Evolutionary conservation across 768 basidiomycete genomes (phyloP), one percentile per base, ranked within the genome.

Genomic region (Mycena galopus): DNA sequence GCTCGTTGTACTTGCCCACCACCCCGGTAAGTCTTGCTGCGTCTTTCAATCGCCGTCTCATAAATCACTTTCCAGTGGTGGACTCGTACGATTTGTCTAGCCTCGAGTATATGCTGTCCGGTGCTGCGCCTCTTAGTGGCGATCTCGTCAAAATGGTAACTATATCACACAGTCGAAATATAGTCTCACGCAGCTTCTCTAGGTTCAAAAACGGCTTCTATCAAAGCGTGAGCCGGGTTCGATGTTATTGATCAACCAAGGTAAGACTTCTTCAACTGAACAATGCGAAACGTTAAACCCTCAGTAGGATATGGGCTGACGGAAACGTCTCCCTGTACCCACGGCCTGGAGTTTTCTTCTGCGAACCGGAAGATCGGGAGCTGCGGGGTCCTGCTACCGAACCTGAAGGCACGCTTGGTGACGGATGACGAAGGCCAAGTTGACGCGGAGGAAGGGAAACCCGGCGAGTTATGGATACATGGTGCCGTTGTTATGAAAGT

Each of bases 381-480:
- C 30, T 81, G 90, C 25, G 94, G 94, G 8, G 73, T 80, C 11
- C 80, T 93, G 2, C 77, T 92, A 25, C 87, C 93, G 0, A 90
- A 88, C 50, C 82, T 93, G 56, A 85, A 92, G 77, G 87, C 89
- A 11, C 83, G 89, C 25, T 85, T 93, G n/a, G 83, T 87, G 12
- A 83, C 85, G 47, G 88, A 88, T 4, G 87, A 82, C 0, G 84
- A 84, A 39, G 86, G 88, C 7, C n/a, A n/a, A n/a, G n/a, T n/a
- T n/a, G 85, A 86, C 56, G 84, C 83, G 8, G 66, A 72, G 42
- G 78, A 79, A 27, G 88, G 88, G 0, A 81, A 87, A 55, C 82
- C 85, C 0, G 92, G 93, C 4, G 93, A 94, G 78, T 78, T 94
- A 35, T 93, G 92, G 91, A 60, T 94, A 7, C 84, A 88, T 35